Percentiles rank a stretch among this genome's conserved stretches.
These are phyloP conservation scores for Russula virescens DNA, from an alignment of 768 basidiomycete species.

Conservation along the genomic window DNA sequence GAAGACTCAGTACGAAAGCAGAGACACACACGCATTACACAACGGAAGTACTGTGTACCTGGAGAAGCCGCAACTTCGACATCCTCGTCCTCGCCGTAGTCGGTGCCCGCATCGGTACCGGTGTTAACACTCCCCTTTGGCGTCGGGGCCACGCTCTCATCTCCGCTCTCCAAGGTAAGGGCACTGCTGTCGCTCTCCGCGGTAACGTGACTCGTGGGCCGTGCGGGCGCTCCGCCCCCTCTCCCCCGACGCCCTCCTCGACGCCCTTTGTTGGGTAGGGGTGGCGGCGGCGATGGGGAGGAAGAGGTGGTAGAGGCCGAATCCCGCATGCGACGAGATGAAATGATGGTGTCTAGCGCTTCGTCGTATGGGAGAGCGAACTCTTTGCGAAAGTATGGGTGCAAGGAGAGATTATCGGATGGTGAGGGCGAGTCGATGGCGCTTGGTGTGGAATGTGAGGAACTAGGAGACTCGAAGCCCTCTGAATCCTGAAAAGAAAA, in stretches of 20 bases:
- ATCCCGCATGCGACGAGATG: constrained; percentile 55
- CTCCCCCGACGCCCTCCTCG: constrained; percentile 41
- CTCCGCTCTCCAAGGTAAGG: constrained; percentile 75
- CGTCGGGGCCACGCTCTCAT: constrained; percentile 56
- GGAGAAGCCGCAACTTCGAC: constrained; percentile 35
- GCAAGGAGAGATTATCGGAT: constrained; percentile 57
- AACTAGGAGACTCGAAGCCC: constrained; percentile 36
- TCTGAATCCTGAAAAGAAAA: constrained; percentile 18
- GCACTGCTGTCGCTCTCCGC: constrained; percentile 85
- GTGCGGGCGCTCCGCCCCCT: constrained; percentile 32
- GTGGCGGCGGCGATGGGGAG: constrained; percentile 51
- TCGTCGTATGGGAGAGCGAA: constrained; percentile 58
- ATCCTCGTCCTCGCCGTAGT: constrained; percentile 60
- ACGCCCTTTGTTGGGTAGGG: constrained; percentile 32
- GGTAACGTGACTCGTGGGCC: constrained; percentile 67
- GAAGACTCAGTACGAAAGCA: not conserved
- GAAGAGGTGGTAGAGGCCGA: constrained; percentile 49
- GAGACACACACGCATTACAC: too few species aligned
- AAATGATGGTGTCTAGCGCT: constrained; percentile 51
- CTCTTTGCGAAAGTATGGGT: constrained; percentile 72
- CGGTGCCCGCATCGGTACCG: constrained; percentile 64
- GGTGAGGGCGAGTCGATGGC: constrained; percentile 62
- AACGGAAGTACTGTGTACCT: constrained; percentile 2
- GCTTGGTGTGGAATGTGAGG: constrained; percentile 39
- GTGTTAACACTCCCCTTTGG: constrained; percentile 64